phyloP scores from a whole-genome alignment of 371 early-diverging fungal species.

The Mortierella polycephala region DNA sequence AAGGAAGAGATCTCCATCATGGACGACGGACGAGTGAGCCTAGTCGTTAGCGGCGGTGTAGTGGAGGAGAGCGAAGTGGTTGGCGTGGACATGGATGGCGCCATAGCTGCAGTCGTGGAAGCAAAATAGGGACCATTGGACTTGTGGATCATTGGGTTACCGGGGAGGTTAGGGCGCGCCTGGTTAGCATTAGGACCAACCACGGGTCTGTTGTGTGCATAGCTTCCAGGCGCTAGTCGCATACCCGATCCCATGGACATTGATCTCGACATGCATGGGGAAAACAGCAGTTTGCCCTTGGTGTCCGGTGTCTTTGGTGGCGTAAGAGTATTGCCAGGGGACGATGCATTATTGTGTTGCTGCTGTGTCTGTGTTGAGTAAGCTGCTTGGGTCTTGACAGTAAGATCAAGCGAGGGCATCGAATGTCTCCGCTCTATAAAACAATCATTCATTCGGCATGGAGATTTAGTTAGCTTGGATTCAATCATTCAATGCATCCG shows the following conservation, averaged over 20 bases:
- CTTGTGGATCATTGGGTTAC: conserved; percentile 36
- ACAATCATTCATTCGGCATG: no score
- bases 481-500: no score
- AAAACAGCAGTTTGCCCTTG: conserved; percentile 21
- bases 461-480: neutral
- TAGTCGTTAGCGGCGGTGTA: neutral
- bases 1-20: conserved; percentile 10
- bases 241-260: conserved; percentile 29
- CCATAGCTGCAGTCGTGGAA: conserved; percentile 11
- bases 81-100: conserved; percentile 4
- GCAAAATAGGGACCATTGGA: conserved; percentile 18
- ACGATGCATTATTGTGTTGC: neutral
- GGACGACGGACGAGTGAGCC: conserved; percentile 21
- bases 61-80: conserved; percentile 10
- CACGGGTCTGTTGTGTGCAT: neutral
- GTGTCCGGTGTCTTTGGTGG: conserved; percentile 38
- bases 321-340: conserved; percentile 11
- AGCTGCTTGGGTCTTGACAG: conserved; percentile 20
- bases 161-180: conserved; percentile 31
- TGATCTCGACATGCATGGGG: conserved; percentile 44
- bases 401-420: conserved; percentile 43
- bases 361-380: conserved; percentile 14
- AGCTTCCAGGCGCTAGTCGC: conserved; percentile 8
- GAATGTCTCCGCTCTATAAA: conserved; percentile 45
- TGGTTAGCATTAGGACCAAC: conserved; percentile 13